Conservation (phyloP, 202 grass and related monocot genomes). For the Panicum virgatum region DNA sequence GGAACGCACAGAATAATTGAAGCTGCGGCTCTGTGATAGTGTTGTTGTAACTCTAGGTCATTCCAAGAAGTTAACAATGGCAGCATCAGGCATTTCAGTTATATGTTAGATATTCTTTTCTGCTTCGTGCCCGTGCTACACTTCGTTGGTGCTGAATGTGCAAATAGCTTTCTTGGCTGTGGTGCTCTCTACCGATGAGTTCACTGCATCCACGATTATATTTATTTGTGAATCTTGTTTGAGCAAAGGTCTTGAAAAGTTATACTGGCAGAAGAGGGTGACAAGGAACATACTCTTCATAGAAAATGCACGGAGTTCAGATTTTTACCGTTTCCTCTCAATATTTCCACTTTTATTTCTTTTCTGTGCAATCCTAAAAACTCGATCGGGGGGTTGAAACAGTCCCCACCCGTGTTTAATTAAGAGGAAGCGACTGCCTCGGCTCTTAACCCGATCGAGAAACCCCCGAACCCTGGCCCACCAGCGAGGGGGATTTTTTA, state of each 20-base stretch:
- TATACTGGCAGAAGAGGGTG: neutral
- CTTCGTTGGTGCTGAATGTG: constrained; percentile 15
- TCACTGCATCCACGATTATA: neutral
- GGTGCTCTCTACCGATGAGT: neutral
- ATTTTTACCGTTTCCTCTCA: neutral
- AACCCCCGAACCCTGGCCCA: too few relatives aligned
- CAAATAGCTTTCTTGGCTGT: neutral
- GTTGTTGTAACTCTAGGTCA: constrained; percentile 49
- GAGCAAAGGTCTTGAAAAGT: neutral
- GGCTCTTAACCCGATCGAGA: too few relatives aligned
- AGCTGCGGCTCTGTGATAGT: neutral
- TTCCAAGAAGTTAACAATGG: neutral
- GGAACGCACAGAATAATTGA: constrained; percentile 35
- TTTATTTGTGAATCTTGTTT: neutral
- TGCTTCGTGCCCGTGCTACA: neutral
- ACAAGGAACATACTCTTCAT: neutral
- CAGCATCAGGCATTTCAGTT: constrained; percentile 10
- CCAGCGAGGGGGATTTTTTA: too few relatives aligned
- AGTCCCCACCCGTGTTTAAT: too few relatives aligned
- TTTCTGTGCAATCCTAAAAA: neutral
- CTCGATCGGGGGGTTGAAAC: too few relatives aligned
- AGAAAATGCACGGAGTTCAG: neutral
- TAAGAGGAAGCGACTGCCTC: too few relatives aligned
- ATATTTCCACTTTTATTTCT: neutral
- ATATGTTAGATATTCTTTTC: constrained; percentile 15